Percentiles rank a stretch among this genome's conserved stretches.
phyloP scores from a whole-genome alignment of 1,284 basidiomycete species.

The Tylopilus sp. region DNA sequence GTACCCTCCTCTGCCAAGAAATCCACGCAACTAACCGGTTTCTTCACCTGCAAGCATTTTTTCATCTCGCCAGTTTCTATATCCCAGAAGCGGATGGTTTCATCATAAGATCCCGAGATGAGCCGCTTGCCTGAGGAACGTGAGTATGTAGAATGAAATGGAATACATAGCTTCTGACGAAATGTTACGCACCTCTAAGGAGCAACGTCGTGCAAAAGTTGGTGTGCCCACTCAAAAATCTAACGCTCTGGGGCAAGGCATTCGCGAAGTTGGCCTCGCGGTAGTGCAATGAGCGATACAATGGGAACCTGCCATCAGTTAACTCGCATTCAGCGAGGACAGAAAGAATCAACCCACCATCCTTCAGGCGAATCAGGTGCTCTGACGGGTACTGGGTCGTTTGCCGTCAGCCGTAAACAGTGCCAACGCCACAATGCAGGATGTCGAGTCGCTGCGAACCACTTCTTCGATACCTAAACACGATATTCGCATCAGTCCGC shows the following conservation, averaged over 20 bases:
- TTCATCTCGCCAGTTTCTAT: conserved; percentile 76
- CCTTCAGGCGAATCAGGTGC: conserved; percentile 61
- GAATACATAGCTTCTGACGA: neutral
- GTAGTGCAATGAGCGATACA: conserved; percentile 80
- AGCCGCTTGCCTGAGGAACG: conserved; percentile 55
- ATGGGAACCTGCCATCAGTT: conserved; percentile 61
- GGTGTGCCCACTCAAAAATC: conserved; percentile 79
- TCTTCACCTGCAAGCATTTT: conserved; percentile 77
- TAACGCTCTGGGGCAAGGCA: conserved; percentile 71
- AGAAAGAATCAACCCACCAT: conserved; percentile 48
- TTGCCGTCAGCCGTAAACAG: conserved; percentile 68
- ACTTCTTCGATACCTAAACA: conserved; percentile 68
- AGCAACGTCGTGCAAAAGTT: conserved; percentile 86
- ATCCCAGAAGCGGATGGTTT: conserved; percentile 88
- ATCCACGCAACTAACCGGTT: conserved; percentile 87
- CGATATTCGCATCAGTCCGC: conserved; percentile 10
- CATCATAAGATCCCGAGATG: conserved; percentile 88
- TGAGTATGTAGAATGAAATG: neutral
- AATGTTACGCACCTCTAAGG: conserved; percentile 49
- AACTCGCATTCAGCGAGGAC: neutral
- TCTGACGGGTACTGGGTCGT: conserved; percentile 66
- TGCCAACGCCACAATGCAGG: conserved; percentile 78
- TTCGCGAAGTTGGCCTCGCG: conserved; percentile 83
- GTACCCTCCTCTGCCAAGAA: conserved; percentile 76
- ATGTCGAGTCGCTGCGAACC: conserved; percentile 65